These are phyloP conservation scores for Prunus kanzakura DNA, from an alignment of 306 rosid species.

Conservation along the genomic window DNA sequence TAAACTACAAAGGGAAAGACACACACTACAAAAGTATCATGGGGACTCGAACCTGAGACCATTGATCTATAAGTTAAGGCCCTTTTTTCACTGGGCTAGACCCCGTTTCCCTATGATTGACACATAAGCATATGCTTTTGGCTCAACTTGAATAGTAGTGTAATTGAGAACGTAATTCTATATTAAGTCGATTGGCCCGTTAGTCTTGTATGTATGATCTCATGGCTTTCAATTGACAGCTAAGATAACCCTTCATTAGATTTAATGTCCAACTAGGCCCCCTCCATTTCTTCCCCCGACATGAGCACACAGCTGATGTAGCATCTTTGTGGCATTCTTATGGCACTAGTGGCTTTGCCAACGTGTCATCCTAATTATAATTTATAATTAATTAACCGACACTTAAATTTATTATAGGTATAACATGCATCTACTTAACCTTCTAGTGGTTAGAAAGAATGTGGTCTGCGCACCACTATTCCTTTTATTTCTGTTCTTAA, in stretches of 20 bases:
- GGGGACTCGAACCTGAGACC: no score
- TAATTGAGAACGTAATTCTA: no score
- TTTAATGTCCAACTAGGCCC: constrained; percentile 12
- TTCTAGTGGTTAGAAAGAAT: not conserved
- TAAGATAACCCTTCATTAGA: not conserved
- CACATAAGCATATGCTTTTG: no score
- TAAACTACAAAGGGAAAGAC: no score
- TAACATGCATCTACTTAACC: not conserved
- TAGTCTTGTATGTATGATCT: not conserved
- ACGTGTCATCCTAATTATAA: not conserved
- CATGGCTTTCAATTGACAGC: not conserved
- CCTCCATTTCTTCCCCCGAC: not conserved
- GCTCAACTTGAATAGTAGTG: no score
- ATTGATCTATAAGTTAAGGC: no score
- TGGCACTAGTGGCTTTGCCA: not conserved
- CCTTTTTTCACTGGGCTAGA: fast-evolving
- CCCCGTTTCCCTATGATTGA: fast-evolving
- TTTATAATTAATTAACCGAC: no score
- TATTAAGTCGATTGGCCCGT: no score
- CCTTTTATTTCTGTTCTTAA: not conserved
- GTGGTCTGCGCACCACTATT: not conserved
- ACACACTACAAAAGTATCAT: no score
- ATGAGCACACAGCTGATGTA: not conserved
- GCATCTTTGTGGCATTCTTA: not conserved
- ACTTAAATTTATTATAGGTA: not conserved